Conservation (phyloP, 768 basidiomycete species). For the Mycena floridula region DNA sequence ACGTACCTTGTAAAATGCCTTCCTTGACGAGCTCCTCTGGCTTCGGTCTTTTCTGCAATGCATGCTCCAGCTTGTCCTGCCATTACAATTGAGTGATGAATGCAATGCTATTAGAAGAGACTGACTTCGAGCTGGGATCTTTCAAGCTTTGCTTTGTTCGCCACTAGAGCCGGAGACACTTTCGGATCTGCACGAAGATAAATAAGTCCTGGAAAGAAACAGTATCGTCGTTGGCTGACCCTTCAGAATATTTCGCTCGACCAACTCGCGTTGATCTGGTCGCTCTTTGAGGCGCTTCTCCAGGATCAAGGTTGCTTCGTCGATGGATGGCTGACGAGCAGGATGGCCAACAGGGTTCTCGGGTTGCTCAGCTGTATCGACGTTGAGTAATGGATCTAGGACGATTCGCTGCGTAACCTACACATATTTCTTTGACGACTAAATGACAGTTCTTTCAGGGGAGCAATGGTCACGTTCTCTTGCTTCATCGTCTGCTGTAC, state of each 20-base stretch:
- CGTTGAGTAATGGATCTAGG: neutral
- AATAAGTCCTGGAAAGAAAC: neutral
- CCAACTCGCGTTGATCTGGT: conserved; percentile 54
- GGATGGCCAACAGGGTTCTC: too few species aligned
- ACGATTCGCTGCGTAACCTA: neutral
- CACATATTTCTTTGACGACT: conserved; percentile 8
- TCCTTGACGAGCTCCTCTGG: conserved; percentile 58
- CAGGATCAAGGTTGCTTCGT: conserved; percentile 30
- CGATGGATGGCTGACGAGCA: conserved; percentile 9
- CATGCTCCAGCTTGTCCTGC: conserved; percentile 60
- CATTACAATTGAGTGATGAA: neutral
- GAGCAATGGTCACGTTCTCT: conserved; percentile 3
- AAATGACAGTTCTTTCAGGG: conserved; percentile 9
- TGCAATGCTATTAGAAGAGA: too few species aligned
- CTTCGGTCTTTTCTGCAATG: conserved; percentile 50
- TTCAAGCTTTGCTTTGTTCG: conserved; percentile 52
- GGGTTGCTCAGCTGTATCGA: neutral
- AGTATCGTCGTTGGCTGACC: conserved; percentile 26
- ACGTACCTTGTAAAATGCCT: conserved; percentile 46
- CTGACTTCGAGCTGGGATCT: conserved; percentile 58
- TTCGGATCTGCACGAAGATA: conserved; percentile 44
- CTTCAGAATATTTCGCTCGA: conserved; percentile 68
- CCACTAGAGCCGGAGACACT: conserved; percentile 54
- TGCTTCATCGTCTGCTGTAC: neutral
- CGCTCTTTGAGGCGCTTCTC: conserved; percentile 49